Evolutionary conservation across 2,329 filamentous ascomycete genomes (phyloP).

Genomic region (Calonectria ilicicola): DNA sequence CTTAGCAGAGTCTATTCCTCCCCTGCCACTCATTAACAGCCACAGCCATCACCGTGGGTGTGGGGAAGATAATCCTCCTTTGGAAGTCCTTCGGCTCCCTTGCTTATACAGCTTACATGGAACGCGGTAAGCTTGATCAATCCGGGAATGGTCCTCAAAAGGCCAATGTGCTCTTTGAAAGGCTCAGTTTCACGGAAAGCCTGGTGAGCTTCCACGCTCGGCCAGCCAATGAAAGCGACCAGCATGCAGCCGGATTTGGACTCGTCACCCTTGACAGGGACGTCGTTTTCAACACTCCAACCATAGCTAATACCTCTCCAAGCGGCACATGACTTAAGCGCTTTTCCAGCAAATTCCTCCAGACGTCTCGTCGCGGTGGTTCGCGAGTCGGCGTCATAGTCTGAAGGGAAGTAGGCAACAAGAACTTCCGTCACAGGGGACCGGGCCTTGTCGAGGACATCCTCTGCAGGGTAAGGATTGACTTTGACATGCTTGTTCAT

Average conservation of each 20-base stretch:
- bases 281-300: conserved; percentile 49
- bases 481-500: conserved; percentile 38
- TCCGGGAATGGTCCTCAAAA: conserved; percentile 39
- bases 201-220: conserved; percentile 51
- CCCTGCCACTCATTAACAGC: neutral
- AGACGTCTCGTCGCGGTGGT: conserved; percentile 32
- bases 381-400: conserved; percentile 34
- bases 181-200: conserved; percentile 48
- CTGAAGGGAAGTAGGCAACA: conserved; percentile 34
- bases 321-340: conserved; percentile 32
- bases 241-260: conserved; percentile 40
- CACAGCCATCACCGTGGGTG: conserved; percentile 21
- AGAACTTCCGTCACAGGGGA: conserved; percentile 38
- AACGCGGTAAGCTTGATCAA: conserved; percentile 37
- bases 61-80: conserved; percentile 30
- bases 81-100: conserved; percentile 15
- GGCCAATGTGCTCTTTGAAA: conserved; percentile 49
- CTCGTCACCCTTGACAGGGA: conserved; percentile 44
- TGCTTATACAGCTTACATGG: conserved; percentile 37
- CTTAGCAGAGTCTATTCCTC: too few relatives aligned
- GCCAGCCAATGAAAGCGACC: conserved; percentile 50
- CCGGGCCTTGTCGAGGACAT: conserved; percentile 34
- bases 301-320: conserved; percentile 43
- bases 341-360: conserved; percentile 28
- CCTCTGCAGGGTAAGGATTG: conserved; percentile 35